A percentile compares a stretch with the other conserved stretches of the same genome.
phyloP scores from a whole-genome alignment of 2,329 filamentous ascomycete species.

The Scedosporium dehoogii region DNA sequence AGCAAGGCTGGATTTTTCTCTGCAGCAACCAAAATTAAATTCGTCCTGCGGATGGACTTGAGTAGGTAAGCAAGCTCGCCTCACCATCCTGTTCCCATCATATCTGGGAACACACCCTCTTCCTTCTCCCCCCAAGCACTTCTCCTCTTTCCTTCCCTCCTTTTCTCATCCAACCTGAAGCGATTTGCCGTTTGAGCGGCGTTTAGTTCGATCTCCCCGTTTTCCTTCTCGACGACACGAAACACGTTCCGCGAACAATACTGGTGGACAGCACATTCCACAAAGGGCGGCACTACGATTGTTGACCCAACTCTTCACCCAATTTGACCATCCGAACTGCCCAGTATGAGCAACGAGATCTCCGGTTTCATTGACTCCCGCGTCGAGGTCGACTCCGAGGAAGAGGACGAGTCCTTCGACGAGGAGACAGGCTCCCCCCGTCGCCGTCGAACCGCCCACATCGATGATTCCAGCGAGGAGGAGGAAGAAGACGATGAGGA shows the following conservation, averaged over 20 bases:
- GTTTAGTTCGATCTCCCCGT: background rate
- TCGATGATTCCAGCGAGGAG: constrained; percentile 85
- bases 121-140: background rate
- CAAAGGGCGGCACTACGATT: background rate
- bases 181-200: background rate
- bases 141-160: background rate
- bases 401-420: constrained; percentile 75
- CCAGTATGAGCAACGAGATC: constrained; percentile 53
- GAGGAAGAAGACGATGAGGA: constrained; percentile 89
- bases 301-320: background rate
- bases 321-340: constrained; percentile 8
- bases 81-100: background rate
- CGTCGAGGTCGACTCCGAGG: constrained; percentile 77
- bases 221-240: background rate
- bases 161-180: background rate
- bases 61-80: background rate
- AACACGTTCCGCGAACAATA: background rate
- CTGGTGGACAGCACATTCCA: background rate
- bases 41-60: too few species aligned
- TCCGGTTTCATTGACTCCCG: constrained; percentile 73
- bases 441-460: constrained; percentile 23
- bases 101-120: background rate
- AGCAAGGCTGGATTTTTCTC: constrained; percentile 1
- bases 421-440: constrained; percentile 56
- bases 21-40: background rate